These are phyloP conservation scores for Psilocybe cyanescens DNA, from an alignment of 768 basidiomycete genomes.

Conservation along the genomic window DNA sequence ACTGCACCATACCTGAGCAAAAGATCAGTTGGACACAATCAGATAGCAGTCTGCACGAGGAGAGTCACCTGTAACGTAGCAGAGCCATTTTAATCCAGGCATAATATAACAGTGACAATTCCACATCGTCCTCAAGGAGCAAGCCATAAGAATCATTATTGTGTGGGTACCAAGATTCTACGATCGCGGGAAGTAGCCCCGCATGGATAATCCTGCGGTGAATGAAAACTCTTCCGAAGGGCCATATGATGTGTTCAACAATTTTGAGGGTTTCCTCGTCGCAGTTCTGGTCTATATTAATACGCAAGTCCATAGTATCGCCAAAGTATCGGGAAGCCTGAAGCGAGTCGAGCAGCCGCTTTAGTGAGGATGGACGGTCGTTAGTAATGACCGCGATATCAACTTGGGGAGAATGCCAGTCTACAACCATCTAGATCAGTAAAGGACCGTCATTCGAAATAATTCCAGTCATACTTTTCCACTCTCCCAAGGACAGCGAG, in stretches of 20 bases:
- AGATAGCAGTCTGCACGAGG: neutral
- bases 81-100: constrained; percentile 86
- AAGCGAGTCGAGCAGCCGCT: constrained; percentile 68
- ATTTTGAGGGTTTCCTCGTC: constrained; percentile 62
- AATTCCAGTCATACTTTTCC: constrained; percentile 47
- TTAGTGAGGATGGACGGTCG: constrained; percentile 71
- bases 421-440: constrained; percentile 39
- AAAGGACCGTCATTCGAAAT: constrained; percentile 21
- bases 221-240: constrained; percentile 57
- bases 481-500: constrained; percentile 49
- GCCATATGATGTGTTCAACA: constrained; percentile 59
- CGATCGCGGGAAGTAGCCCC: constrained; percentile 80
- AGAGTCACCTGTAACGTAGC: constrained; percentile 67
- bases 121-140: constrained; percentile 85
- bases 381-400: constrained; percentile 81
- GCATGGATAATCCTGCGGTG: constrained; percentile 80
- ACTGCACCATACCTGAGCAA: constrained; percentile 55
- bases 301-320: constrained; percentile 61
- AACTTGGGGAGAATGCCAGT: constrained; percentile 73
- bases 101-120: constrained; percentile 83
- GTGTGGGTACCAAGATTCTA: constrained; percentile 88
- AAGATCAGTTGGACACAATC: neutral
- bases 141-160: constrained; percentile 77
- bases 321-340: constrained; percentile 65
- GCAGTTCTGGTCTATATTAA: constrained; percentile 80